Evolutionary conservation across 495 filamentous ascomycete species (phyloP), one percentile per base, ranked within the genome.

Genomic region (Xylaria grammica): DNA sequence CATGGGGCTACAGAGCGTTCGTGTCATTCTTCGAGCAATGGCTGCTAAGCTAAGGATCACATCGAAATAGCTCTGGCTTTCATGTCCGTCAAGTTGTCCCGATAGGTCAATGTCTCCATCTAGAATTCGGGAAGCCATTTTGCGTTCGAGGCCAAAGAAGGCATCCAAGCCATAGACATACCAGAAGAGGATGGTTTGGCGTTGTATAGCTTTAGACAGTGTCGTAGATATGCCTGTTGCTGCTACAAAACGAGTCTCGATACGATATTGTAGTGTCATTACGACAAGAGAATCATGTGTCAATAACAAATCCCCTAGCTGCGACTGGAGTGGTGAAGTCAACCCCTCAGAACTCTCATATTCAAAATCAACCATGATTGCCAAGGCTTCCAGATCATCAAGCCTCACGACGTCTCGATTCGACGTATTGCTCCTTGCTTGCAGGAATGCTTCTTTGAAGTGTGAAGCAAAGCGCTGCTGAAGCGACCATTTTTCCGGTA

Each of bases 361-460:
- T 44, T 56, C 36, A 38, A 56, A 56, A 17, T 42, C 53, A 20
- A 44, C 13, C 53, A 56, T 56, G 34, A 56, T 20, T 1, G 53
- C 36, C 24, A 56, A 38, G 24, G 53, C 53, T 22, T 56, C 53
- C 5, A 56, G 34, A 11, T 56, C 53, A 15, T 56, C 53, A 2
- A 56, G 53, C n/a, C 36, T 56, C 15, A 56, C 53, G 36, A 56
- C 24, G 29, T 44, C 15, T 10, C 19, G 29, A 15, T 22, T 26
- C 3, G 1, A 2, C n/a, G 53, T 19, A 27, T 5, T 27, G 34
- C 53, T 42, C 15, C 34, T 20, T 44, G 66, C 60, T 45, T 73
- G 67, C 73, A 77, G 72, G 63, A 74, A 72, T 66, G 73, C 57
- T 65, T 74, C 75, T 72, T 69, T 72, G 75, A 73, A 63, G 69